phyloP scores from a whole-genome alignment of 441 rosid genomes.

The Geranium incanum region DNA sequence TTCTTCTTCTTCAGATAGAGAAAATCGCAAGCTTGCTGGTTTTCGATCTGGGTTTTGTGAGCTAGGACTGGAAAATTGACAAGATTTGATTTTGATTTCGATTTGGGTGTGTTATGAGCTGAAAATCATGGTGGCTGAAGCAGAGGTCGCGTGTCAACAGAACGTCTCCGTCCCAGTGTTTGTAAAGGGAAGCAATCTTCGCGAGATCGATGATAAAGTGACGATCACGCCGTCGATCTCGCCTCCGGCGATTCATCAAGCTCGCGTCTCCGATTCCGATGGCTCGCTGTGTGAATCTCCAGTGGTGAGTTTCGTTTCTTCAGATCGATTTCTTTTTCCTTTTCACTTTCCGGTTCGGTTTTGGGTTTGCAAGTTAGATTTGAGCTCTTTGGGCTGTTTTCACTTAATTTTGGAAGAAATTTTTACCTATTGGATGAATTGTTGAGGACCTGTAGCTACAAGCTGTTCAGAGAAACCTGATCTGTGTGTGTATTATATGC shows the following conservation, averaged over 20 bases:
- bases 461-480: background rate
- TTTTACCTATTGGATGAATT: background rate
- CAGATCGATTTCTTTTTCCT: background rate
- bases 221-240: conserved; percentile 36
- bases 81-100: conserved; percentile 11
- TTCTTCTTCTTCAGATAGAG: background rate
- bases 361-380: background rate
- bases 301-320: conserved; percentile 19
- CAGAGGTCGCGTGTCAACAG: conserved; percentile 44
- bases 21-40: background rate
- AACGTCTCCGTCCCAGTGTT: conserved; percentile 36
- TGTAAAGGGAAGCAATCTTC: conserved; percentile 24
- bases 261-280: conserved; percentile 35
- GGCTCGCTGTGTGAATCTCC: conserved; percentile 28
- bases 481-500: background rate
- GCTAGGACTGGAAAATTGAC: no score
- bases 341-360: background rate
- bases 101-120: conserved; percentile 16
- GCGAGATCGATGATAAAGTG: conserved; percentile 36
- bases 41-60: background rate
- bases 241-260: conserved; percentile 29
- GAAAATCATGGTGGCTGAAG: conserved; percentile 57
- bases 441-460: background rate
- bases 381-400: background rate
- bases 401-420: background rate